phyloP scores from a whole-genome alignment of 2,329 filamentous ascomycete genomes.

The Diaporthe nobilis region DNA sequence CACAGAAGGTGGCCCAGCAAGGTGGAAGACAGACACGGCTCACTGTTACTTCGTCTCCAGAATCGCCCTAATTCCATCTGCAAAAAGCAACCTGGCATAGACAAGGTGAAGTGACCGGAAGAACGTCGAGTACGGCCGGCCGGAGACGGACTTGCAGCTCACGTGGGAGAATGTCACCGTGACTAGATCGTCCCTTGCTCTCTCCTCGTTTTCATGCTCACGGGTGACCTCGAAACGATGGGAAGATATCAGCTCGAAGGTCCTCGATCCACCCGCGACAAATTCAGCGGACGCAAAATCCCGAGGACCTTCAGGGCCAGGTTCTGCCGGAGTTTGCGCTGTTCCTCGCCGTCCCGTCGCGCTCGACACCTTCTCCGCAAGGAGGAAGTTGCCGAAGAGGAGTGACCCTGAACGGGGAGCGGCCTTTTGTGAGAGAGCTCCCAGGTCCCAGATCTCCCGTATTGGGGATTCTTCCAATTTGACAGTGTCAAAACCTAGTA shows the following conservation, averaged over 20 bases:
- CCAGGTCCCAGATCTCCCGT: neutral
- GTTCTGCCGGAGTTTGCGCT: neutral
- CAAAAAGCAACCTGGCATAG: constrained; percentile 20
- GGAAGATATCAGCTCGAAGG: constrained; percentile 11
- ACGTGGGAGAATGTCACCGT: constrained; percentile 26
- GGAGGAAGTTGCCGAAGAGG: constrained; percentile 28
- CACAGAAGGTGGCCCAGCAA: neutral
- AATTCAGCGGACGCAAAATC: neutral
- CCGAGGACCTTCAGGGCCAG: neutral
- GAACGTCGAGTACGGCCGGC: neutral
- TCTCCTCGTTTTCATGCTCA: neutral
- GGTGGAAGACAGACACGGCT: neutral
- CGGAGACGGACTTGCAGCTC: constrained; percentile 22
- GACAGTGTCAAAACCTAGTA: neutral
- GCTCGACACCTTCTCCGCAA: neutral
- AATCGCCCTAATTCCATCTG: constrained; percentile 25
- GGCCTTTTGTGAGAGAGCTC: neutral
- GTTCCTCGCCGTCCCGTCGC: neutral
- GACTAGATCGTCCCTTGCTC: neutral
- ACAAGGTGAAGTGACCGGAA: neutral
- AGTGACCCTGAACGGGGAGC: constrained; percentile 3
- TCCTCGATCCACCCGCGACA: neutral
- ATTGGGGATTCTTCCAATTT: neutral
- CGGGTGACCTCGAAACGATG: constrained; percentile 33
- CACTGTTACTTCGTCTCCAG: neutral